These are phyloP conservation scores for Mollisia scopiformis DNA, from an alignment of 2,329 filamentous ascomycete species.

Conservation along the genomic window DNA sequence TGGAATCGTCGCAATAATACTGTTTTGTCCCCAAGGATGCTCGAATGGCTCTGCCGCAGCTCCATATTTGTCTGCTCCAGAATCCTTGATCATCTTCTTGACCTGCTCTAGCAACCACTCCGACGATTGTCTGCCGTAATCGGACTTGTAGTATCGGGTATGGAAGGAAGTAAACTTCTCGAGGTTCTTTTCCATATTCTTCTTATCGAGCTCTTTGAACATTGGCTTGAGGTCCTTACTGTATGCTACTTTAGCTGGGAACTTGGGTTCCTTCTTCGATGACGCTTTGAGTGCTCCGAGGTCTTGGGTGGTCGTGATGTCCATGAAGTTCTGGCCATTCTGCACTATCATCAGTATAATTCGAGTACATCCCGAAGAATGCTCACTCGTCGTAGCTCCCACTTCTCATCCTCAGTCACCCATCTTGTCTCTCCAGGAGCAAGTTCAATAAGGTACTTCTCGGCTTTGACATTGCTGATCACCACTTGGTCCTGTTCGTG, in stretches of 20 bases:
- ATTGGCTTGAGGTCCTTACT: slow-evolving; percentile 70
- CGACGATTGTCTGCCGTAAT: slow-evolving; percentile 80
- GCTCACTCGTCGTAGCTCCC: slow-evolving; percentile 80
- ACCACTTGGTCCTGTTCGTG: slow-evolving; percentile 54
- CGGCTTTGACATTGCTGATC: slow-evolving; percentile 44
- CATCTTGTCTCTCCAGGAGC: slow-evolving; percentile 81
- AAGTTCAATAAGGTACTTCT: slow-evolving; percentile 79
- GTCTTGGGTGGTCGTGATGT: slow-evolving; percentile 78
- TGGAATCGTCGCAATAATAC: slow-evolving; percentile 88
- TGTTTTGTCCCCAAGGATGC: slow-evolving; percentile 88
- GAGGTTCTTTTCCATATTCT: slow-evolving; percentile 76
- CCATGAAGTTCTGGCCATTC: slow-evolving; percentile 89
- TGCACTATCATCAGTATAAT: slow-evolving; percentile 41
- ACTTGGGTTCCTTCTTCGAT: slow-evolving; percentile 53
- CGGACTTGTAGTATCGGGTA: slow-evolving; percentile 80
- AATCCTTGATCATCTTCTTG: slow-evolving; percentile 68
- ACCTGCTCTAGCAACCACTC: slow-evolving; percentile 84
- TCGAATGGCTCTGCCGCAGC: slow-evolving; percentile 74
- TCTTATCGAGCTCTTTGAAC: slow-evolving; percentile 54
- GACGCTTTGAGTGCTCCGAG: slow-evolving; percentile 54
- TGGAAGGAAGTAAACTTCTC: slow-evolving; percentile 79
- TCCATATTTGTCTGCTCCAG: slow-evolving; percentile 67
- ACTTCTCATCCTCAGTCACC: slow-evolving; percentile 95
- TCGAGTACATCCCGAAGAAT: background rate
- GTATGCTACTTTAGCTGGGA: slow-evolving; percentile 67